Conservation (phyloP, 495 filamentous ascomycete genomes). For the Pyrenopolyporus hunteri region DNA sequence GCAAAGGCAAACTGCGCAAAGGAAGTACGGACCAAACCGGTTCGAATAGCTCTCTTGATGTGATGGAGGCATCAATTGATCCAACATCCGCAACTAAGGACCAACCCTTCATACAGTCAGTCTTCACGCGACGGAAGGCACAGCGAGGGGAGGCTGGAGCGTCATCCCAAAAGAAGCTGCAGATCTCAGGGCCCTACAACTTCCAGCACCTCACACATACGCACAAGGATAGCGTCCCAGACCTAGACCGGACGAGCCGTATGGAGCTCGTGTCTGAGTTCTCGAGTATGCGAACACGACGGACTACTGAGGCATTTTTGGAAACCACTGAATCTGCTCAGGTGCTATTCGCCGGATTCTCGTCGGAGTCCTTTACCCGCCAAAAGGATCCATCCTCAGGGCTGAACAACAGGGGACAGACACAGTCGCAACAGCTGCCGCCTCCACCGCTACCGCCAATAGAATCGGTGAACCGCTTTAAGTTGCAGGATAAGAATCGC, state of each 20-base stretch:
- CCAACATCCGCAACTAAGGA: too few relatives aligned
- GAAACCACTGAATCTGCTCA: constrained; percentile 69
- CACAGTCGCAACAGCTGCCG: constrained; percentile 31
- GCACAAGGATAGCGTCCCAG: constrained; percentile 65
- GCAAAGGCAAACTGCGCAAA: constrained; percentile 49
- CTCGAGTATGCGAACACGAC: constrained; percentile 70
- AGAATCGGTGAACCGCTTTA: constrained; percentile 45
- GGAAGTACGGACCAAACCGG: constrained; percentile 51
- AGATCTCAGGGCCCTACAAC: constrained; percentile 84
- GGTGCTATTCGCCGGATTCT: constrained; percentile 67
- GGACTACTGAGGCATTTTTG: constrained; percentile 60
- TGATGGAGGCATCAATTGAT: constrained; percentile 41
- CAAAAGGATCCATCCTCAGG: constrained; percentile 38
- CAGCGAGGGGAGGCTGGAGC: constrained; percentile 44
- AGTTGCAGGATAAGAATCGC: constrained; percentile 57
- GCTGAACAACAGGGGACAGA: constrained; percentile 15
- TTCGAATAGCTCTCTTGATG: constrained; percentile 47
- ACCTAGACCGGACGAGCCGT: constrained; percentile 61
- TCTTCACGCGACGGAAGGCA: constrained; percentile 51
- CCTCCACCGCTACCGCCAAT: constrained; percentile 29
- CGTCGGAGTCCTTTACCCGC: constrained; percentile 56
- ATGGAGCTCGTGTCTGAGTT: constrained; percentile 70
- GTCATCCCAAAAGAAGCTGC: constrained; percentile 44
- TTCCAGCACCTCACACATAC: constrained; percentile 89
- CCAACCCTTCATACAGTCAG: constrained; percentile 48